Conservation (phyloP, 805 yeast genomes). For the Danielozyma ontarioensis region DNA sequence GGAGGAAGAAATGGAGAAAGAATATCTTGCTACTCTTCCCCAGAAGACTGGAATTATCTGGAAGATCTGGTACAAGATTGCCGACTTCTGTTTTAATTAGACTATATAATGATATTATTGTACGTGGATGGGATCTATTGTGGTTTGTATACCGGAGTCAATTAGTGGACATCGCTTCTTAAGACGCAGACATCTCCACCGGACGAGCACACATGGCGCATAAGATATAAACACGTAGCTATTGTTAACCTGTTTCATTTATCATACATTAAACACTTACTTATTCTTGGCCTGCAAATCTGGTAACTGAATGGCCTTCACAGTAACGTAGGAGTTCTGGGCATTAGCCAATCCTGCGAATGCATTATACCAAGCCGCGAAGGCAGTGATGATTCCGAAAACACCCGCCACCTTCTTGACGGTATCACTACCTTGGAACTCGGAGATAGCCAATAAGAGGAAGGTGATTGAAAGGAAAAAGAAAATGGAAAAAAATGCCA, state of each 20-base stretch:
- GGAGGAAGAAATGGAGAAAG: slow-evolving; percentile 42
- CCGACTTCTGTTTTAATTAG: slow-evolving; percentile 19
- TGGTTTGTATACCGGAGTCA: no score
- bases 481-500: slow-evolving; percentile 37
- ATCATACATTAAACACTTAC: not conserved
- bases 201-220: no score
- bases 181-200: no score
- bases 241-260: not conserved
- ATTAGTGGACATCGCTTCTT: no score
- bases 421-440: slow-evolving; percentile 19
- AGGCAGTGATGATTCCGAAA: slow-evolving; percentile 38
- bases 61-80: slow-evolving; percentile 14
- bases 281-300: slow-evolving; percentile 8
- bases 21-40: slow-evolving; percentile 12
- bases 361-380: slow-evolving; percentile 42
- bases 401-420: slow-evolving; percentile 40
- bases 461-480: slow-evolving; percentile 38
- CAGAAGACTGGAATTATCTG: slow-evolving; percentile 17
- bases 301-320: slow-evolving; percentile 51
- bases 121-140: no score
- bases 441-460: slow-evolving; percentile 35
- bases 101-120: not conserved
- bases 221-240: no score
- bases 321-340: slow-evolving; percentile 57
- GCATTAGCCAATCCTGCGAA: slow-evolving; percentile 48